A percentile compares a stretch with the other conserved stretches of the same genome.
Conservation (phyloP, 805 yeast genomes). For the Hanseniaspora guilliermondii region DNA sequence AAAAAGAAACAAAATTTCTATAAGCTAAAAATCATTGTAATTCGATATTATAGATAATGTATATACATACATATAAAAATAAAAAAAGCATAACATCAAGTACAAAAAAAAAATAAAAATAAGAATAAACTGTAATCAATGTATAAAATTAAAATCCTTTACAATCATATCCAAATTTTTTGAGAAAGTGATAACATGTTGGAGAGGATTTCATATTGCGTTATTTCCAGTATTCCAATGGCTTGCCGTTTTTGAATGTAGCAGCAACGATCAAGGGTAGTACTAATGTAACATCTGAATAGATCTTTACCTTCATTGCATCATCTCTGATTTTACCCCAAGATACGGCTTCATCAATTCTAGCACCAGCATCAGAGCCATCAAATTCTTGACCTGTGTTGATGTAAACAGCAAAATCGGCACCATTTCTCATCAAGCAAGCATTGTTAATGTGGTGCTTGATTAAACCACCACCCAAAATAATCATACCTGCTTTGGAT, state of each 20-base stretch:
- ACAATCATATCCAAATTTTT: too few relatives aligned
- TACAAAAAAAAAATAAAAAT: constrained; percentile 23
- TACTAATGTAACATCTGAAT: constrained; percentile 88
- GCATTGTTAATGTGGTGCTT: constrained; percentile 98
- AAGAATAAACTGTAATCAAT: constrained; percentile 30
- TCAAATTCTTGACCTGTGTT: constrained; percentile 98
- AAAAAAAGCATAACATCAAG: neutral
- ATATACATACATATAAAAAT: constrained; percentile 32
- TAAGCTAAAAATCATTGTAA: neutral
- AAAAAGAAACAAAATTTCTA: neutral
- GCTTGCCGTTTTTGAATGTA: constrained; percentile 63
- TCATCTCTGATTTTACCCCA: constrained; percentile 98
- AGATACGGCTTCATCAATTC: constrained; percentile 96
- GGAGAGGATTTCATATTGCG: constrained; percentile 28
- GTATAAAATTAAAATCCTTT: constrained; percentile 32
- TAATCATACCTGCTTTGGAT: constrained; percentile 84
- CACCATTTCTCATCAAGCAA: constrained; percentile 97
- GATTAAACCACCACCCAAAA: constrained; percentile 90
- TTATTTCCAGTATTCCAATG: constrained; percentile 17
- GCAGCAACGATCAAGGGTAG: constrained; percentile 97
- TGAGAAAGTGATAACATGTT: too few relatives aligned
- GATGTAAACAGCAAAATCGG: constrained; percentile 92
- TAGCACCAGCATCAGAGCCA: constrained; percentile 97
- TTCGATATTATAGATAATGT: neutral
- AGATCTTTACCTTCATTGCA: constrained; percentile 82